Base-by-base conservation (phyloP, 129 eudicot species). In the Smallanthus sonchifolius region DNA sequence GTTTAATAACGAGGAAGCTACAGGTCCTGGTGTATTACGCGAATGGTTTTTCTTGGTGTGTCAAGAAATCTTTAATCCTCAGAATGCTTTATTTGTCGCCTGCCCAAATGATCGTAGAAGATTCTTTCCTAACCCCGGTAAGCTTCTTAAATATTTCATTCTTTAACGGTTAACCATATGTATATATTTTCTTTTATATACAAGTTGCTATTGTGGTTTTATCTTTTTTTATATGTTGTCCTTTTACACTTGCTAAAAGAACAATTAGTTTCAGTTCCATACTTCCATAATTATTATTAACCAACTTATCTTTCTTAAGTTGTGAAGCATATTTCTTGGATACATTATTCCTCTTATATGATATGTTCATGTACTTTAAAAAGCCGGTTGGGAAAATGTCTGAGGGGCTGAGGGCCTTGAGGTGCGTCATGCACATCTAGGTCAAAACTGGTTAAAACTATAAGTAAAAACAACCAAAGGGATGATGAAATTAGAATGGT, bases 31-130 rank as follows among this genome's bases (percentile, higher is more conserved):
- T 69, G 98, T 93, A 4, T 72, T 93, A 55, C 82, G 98, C 9
- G 98, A 93, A 84, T 93, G 98, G 98, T 93, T 93, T 79, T 75
- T 85, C 80, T 80, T 90, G 79, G 98, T 93, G 15, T 93, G 97
- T 71, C 91, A 80, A 78, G 97, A 86, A 65, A 87, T 93, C 40
- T 93, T 93, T 63, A 81, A 90, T 79, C 96, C 96, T 52, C 89
- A 93, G 66, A 84, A 85, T 84, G 97, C 97, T 16, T 85, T 93
- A 32, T 93, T 93, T 72, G 72, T 84, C 4, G 86, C 97, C 73
- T 93, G 98, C 84, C 96, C 98, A 45, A 81, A 81, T 82, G 98
- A 93, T 70, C 88, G 89, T 24, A 84, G 97, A 75, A 90, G 98
- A 81, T 93, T 93, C 77, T 93, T 76, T 48, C 98, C 97, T 7